These are phyloP conservation scores for Saturnispora hagleri DNA, from an alignment of 805 yeast species.

Conservation along the genomic window DNA sequence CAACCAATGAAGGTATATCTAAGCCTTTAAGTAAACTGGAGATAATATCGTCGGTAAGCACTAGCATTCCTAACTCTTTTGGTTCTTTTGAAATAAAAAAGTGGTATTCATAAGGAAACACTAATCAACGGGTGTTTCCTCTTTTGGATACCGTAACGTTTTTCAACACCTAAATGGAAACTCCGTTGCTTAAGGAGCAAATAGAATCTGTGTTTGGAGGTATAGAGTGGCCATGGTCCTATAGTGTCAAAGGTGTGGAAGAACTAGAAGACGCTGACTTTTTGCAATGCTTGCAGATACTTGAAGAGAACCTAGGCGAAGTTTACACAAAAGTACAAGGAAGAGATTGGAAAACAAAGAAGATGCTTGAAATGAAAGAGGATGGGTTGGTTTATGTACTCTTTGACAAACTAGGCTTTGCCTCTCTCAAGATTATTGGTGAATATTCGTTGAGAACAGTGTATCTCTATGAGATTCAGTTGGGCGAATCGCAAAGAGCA, in stretches of 20 bases:
- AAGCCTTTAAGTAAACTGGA: constrained; percentile 24
- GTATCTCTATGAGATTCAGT: constrained; percentile 52
- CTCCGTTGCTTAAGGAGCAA: not conserved
- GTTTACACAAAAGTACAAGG: constrained; percentile 26
- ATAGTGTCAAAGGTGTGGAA: not conserved
- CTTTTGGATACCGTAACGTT: not conserved
- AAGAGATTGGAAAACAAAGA: constrained; percentile 33
- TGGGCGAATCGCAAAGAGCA: constrained; percentile 29
- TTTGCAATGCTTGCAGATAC: constrained; percentile 14
- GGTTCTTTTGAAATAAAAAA: not conserved
- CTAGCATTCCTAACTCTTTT: constrained; percentile 22
- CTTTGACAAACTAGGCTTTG: constrained; percentile 33
- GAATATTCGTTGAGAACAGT: constrained; percentile 34
- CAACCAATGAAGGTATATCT: constrained; percentile 19
- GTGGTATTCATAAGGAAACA: not conserved
- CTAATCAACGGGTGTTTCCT: not conserved
- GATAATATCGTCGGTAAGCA: constrained; percentile 27
- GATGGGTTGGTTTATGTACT: constrained; percentile 37
- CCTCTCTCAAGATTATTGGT: constrained; percentile 36
- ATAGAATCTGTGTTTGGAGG: not conserved
- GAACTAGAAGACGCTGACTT: not conserved
- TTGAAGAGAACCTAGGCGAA: constrained; percentile 23
- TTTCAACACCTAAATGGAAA: not conserved
- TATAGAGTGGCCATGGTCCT: not conserved
- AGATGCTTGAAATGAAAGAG: constrained; percentile 38